phyloP scores from a whole-genome alignment of 345 rosid species.

The Corchorus olitorius region DNA sequence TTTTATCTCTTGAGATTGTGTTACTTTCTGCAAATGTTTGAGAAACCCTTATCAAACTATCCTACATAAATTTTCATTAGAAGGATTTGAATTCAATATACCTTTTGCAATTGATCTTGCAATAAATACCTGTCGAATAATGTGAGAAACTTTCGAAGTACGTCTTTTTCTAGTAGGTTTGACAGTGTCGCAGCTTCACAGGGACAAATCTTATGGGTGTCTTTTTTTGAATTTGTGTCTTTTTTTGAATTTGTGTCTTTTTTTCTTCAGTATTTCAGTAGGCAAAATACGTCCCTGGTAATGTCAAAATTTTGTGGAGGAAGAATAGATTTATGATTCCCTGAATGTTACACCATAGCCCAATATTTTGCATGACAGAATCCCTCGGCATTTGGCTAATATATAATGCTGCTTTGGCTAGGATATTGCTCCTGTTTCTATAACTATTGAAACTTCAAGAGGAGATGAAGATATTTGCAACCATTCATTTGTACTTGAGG shows the following conservation, averaged over 20 bases:
- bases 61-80: not conserved
- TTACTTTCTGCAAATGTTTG: not conserved
- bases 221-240: no score
- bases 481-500: conserved; percentile 63
- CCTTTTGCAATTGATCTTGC: not conserved
- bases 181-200: not conserved
- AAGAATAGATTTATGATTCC: not conserved
- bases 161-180: not conserved
- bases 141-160: not conserved
- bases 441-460: conserved; percentile 31
- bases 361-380: not conserved
- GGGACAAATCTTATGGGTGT: no score
- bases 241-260: not conserved
- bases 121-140: no score
- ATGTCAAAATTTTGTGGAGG: not conserved
- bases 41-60: not conserved
- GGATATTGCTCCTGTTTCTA: conserved; percentile 44
- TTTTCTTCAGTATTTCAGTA: not conserved
- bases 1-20: not conserved
- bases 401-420: conserved; percentile 26
- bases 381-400: conserved; percentile 5
- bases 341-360: not conserved
- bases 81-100: not conserved
- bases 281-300: no score
- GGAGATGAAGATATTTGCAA: conserved; percentile 49